A percentile compares a stretch with the other conserved stretches of the same genome.
Conservation (phyloP, 176 grass and related monocot genomes). For the Aegilops umbellulata region DNA sequence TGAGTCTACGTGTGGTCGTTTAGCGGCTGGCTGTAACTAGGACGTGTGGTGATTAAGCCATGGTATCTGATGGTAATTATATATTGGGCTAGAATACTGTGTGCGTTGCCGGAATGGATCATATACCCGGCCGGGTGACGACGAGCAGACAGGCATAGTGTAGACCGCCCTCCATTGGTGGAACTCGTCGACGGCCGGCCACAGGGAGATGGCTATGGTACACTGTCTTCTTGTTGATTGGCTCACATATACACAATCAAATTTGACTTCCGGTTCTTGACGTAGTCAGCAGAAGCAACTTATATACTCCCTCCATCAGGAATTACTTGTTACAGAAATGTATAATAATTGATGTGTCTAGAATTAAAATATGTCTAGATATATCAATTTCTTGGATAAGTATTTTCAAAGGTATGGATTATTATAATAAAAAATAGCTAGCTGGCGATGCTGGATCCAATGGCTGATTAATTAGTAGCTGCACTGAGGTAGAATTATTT, state of each 20-base stretch:
- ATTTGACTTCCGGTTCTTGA: neutral
- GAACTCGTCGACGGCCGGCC: neutral
- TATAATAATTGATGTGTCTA: too few relatives aligned
- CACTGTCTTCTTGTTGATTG: neutral
- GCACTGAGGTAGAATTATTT: neutral
- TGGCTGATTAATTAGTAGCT: neutral
- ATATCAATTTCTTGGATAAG: too few relatives aligned
- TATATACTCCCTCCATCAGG: neutral
- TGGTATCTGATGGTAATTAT: too few relatives aligned
- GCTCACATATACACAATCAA: neutral
- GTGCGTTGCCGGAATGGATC: neutral
- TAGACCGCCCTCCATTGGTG: neutral
- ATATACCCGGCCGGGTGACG: neutral
- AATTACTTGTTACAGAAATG: too few relatives aligned
- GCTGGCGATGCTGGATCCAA: neutral
- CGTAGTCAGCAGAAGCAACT: neutral
- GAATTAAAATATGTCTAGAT: too few relatives aligned
- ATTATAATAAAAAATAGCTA: neutral
- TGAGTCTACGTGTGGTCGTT: neutral
- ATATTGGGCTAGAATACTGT: neutral
- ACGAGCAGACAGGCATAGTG: neutral
- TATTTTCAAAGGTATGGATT: too few relatives aligned
- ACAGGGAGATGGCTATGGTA: neutral
- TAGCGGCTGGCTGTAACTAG: neutral
- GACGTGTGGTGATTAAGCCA: too few relatives aligned